phyloP scores from a whole-genome alignment of 2,329 filamentous ascomycete genomes.

The Ascochyta pisi region DNA sequence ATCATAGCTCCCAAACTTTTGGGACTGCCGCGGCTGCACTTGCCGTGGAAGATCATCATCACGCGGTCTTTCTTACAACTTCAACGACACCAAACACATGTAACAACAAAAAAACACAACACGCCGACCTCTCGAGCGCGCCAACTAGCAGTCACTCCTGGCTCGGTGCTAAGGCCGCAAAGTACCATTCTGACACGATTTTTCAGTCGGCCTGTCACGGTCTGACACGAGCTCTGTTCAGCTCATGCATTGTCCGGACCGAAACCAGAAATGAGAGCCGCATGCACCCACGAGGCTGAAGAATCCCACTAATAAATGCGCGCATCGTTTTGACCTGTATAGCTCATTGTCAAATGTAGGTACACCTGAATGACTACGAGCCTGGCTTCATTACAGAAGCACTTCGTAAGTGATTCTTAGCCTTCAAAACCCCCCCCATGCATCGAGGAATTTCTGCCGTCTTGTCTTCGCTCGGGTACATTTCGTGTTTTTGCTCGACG shows the following conservation, averaged over 20 bases:
- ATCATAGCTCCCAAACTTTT: slow-evolving; percentile 27
- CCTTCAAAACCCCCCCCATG: too few relatives aligned
- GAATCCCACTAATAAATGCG: not conserved
- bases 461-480: not conserved
- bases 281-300: not conserved
- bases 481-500: not conserved
- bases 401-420: not conserved
- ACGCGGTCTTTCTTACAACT: not conserved
- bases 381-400: not conserved
- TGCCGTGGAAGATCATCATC: not conserved
- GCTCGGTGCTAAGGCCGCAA: too few relatives aligned
- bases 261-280: not conserved
- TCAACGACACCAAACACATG: not conserved
- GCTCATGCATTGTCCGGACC: slow-evolving; percentile 7
- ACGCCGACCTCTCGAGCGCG: not conserved
- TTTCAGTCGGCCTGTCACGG: not conserved
- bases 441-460: not conserved
- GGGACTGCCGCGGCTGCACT: slow-evolving; percentile 12
- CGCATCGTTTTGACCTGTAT: not conserved
- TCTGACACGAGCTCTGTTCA: slow-evolving; percentile 6
- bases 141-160: too few relatives aligned
- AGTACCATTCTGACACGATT: not conserved
- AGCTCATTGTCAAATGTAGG: too few relatives aligned
- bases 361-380: not conserved
- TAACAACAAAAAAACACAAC: not conserved